Base-by-base conservation (phyloP, 176 grass and related monocot genomes). In the Oryza nivara region DNA sequence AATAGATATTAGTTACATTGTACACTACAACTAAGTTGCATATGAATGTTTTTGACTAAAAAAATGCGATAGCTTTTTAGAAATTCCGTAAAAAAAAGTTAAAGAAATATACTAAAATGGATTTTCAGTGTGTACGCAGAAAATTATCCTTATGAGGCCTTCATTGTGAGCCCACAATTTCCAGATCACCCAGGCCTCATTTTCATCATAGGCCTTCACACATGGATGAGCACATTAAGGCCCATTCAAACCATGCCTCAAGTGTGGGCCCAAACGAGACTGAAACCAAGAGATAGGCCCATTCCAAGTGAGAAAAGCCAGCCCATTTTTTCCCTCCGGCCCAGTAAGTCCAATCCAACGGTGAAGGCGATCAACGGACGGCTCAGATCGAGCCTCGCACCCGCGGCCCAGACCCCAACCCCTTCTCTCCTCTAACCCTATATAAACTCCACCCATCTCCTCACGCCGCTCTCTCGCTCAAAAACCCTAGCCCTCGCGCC, bases 401-500 rank as follows among this genome's bases (percentile, higher is more conserved):
- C 25, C 47, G 63, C 69, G 25, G 22, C 48, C 48, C 17, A 2
- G 20, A 76, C 4, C 63, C 8, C 36, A 51, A 56, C 3, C 25
- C 11, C 11, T 19, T 22, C 65, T 70, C 47, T 25, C 14, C 49
- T 11, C 38, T 4, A 3, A 41, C 30, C 44, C 51, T 83, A 77
- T 86, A 91, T 91, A 91, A 84, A 0, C 4, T 3, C 16, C 0
- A 26, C 30, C 67, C 75, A 16, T 83, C 75, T 36, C 22, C 0
- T 8, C 2, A 0, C 1, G 64, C 6, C 30, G 1, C 28, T 15
- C 68, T 74, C 84, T 70, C 64, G 58, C 75, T 67, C 75, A 64
- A 84, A 84, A 91, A 89, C 86, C 92, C 92, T 91, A 91, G 79
- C 30, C 46, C 66, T 49, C 10, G 86, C 78, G 70, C 88, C 51